Base-by-base conservation (phyloP, 192 early-diverging fungal species). In the Chytriomyces hyalinus region DNA sequence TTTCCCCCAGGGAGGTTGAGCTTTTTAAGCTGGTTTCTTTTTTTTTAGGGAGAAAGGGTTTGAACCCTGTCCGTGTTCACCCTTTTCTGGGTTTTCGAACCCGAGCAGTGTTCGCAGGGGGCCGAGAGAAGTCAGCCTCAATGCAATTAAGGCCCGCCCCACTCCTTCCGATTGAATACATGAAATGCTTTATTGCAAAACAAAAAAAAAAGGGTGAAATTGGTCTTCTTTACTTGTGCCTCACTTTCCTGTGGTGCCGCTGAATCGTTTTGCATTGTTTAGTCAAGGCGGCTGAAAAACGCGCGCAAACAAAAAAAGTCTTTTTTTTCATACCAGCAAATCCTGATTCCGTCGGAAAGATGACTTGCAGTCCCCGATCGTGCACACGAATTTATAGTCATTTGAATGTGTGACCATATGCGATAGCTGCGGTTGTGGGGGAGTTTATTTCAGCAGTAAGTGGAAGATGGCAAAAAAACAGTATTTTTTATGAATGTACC, bases 321-420 rank as follows among this genome's bases (percentile, higher is more conserved):
- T 36, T 36, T 36, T 36, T 36, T 36, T 36, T 36, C 36, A 36
- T 1, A 36, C 36, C 36, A 57, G 20, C 5, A 57, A 57, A 20
- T 57, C 53, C 5, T 57, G 53, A 20, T 57, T 57, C 53, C 53
- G 13, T 5, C 53, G 53, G 20, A 57, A 57, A 13, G 13, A n/a
- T 13, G 15, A n/a, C 53, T 57, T 57, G 53, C 53, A 57, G 53
- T 57, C 20, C 15, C 15, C 15, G 3, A 57, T 20, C 15, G 13
- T 20, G 53, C 53, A 57, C 53, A 57, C 53, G 20, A n/a, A 57
- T 13, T 20, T 13, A 20, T 57, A 57, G 2, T 57, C 53, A 2
- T 57, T 20, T 13, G 53, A 57, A 57, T 57, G 53, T 57, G 53
- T 57, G 2, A 57, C 53, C 53, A 57, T 57, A 57, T 57, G 53